These are phyloP conservation scores for Athelia sp. DNA, from an alignment of 1,284 basidiomycete species.

Conservation along the genomic window DNA sequence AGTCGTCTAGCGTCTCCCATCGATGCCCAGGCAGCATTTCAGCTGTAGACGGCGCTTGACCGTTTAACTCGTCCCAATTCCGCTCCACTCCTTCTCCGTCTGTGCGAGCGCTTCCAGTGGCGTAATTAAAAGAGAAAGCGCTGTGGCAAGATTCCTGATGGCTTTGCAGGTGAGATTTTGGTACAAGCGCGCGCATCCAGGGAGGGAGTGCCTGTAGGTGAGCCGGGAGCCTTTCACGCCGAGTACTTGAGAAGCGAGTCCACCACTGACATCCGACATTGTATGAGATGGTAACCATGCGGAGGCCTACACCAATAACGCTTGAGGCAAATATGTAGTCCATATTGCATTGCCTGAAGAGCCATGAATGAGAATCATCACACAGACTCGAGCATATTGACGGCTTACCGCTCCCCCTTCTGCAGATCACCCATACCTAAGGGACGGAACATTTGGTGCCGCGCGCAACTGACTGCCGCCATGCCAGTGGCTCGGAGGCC, in stretches of 20 bases:
- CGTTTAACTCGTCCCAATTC: conserved; percentile 14
- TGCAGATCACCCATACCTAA: conserved; percentile 12
- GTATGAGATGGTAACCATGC: conserved; percentile 8
- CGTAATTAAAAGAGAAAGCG: conserved; percentile 12
- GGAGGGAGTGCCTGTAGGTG: conserved; percentile 3
- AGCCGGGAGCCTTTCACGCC: not conserved
- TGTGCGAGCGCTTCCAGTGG: conserved; percentile 13
- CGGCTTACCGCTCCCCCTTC: conserved; percentile 13
- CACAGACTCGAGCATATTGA: not conserved
- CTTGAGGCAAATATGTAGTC: conserved; percentile 14
- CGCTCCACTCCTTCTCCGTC: conserved; percentile 20
- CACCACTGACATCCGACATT: conserved; percentile 12
- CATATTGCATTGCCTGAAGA: conserved; percentile 15
- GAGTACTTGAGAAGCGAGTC: conserved; percentile 8
- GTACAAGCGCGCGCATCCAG: not conserved
- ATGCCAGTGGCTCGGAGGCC: conserved; percentile 11
- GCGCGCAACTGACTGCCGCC: conserved; percentile 6
- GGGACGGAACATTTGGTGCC: conserved; percentile 8
- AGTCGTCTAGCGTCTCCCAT: conserved; percentile 1
- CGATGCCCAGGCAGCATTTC: conserved; percentile 13
- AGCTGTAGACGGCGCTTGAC: conserved; percentile 8
- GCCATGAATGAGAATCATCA: not conserved
- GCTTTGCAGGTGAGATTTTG: conserved; percentile 6
- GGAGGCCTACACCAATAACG: conserved; percentile 1
- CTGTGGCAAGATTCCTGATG: conserved; percentile 11